These are phyloP conservation scores for Calycina marina DNA, from an alignment of 2,329 filamentous ascomycete species.

Conservation along the genomic window DNA sequence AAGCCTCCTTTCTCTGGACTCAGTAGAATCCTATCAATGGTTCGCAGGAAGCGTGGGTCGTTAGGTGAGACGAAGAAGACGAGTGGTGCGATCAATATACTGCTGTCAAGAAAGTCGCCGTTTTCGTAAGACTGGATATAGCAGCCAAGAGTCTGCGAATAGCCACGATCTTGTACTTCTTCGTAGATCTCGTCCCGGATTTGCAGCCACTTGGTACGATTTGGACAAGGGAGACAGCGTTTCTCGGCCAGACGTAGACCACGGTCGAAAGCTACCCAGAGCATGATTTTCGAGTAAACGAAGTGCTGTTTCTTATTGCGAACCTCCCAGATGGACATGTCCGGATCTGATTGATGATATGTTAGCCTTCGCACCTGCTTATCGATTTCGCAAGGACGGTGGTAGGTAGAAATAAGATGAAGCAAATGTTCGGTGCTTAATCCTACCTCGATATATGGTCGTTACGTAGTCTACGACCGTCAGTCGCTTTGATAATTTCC, in stretches of 20 bases:
- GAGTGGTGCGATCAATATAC: conserved; percentile 60
- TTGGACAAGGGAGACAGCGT: conserved; percentile 60
- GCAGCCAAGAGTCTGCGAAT: conserved; percentile 52
- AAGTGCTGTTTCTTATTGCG: conserved; percentile 64
- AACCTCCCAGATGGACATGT: conserved; percentile 79
- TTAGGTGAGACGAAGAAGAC: conserved; percentile 71
- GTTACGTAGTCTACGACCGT: too few relatives aligned
- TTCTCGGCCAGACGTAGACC: conserved; percentile 62
- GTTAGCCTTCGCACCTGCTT: too few relatives aligned
- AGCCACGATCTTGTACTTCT: conserved; percentile 64
- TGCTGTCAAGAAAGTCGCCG: conserved; percentile 55
- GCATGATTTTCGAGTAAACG: conserved; percentile 69
- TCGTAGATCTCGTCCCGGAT: conserved; percentile 57
- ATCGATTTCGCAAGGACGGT: too few relatives aligned
- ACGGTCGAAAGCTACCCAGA: conserved; percentile 70
- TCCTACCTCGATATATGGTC: too few relatives aligned
- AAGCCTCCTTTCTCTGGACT: conserved; percentile 62
- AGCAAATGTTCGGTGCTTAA: too few relatives aligned
- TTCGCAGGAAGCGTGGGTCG: conserved; percentile 60
- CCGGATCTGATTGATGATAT: too few relatives aligned
- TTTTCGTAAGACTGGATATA: conserved; percentile 69
- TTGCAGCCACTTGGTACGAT: conserved; percentile 49
- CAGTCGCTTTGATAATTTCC: too few relatives aligned
- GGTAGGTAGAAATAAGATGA: too few relatives aligned
- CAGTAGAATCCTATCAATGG: conserved; percentile 56